A percentile compares a stretch with the other conserved stretches of the same genome.
These are phyloP conservation scores for Athelia psychrophila DNA, from an alignment of 1,284 basidiomycete species.

Conservation along the genomic window DNA sequence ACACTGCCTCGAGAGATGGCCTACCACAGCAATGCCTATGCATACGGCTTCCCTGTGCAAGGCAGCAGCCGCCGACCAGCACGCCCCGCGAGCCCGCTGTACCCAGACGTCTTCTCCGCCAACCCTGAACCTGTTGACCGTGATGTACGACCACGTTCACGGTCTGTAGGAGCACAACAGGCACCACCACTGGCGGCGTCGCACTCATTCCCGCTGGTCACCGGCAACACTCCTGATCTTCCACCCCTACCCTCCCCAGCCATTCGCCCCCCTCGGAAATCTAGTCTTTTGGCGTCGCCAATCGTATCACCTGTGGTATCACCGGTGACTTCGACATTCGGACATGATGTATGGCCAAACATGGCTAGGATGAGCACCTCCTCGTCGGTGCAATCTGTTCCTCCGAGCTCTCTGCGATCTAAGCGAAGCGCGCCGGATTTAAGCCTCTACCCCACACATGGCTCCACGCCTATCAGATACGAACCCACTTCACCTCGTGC, in stretches of 20 bases:
- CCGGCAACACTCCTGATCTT: neutral
- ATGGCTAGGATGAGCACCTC: neutral
- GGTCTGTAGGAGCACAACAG: neutral
- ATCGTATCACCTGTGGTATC: neutral
- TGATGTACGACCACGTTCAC: neutral
- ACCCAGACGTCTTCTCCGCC: too few species aligned
- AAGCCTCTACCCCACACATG: too few species aligned
- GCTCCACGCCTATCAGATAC: too few species aligned
- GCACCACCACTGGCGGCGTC: neutral
- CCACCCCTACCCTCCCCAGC: neutral
- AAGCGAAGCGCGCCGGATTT: too few species aligned
- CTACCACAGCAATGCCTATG: too few species aligned
- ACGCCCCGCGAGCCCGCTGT: too few species aligned
- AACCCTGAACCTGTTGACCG: neutral
- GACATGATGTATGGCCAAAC: neutral
- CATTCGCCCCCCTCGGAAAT: neutral
- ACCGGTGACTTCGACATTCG: neutral
- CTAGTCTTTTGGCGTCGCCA: conserved; percentile 18
- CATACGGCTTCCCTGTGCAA: too few species aligned
- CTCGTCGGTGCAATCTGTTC: too few species aligned
- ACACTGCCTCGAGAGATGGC: neutral
- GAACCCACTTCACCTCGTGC: too few species aligned
- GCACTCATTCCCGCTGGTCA: neutral
- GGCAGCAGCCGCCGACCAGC: too few species aligned
- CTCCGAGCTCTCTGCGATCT: too few species aligned